Conservation (phyloP, 2,329 filamentous ascomycete species). For the Keithomyces neogunnii region DNA sequence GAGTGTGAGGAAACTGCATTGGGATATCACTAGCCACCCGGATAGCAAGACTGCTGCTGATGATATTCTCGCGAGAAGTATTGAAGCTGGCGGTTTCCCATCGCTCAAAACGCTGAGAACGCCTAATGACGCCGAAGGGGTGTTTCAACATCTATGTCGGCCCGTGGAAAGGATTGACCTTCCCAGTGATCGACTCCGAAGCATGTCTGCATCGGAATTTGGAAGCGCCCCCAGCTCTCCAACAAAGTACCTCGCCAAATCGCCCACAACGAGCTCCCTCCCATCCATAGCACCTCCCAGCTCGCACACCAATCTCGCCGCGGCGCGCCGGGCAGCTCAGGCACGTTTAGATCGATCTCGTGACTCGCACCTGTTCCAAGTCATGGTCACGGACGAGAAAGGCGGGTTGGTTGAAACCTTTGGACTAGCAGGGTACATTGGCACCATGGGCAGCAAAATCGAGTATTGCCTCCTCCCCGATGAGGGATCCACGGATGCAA, state of each 20-base stretch:
- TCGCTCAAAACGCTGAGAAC: slow-evolving; percentile 49
- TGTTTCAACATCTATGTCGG: slow-evolving; percentile 60
- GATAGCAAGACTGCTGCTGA: slow-evolving; percentile 42
- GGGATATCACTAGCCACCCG: slow-evolving; percentile 51
- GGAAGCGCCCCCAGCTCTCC: slow-evolving; percentile 16
- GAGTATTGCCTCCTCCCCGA: slow-evolving; percentile 54
- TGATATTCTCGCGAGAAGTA: slow-evolving; percentile 54
- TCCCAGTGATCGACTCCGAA: slow-evolving; percentile 38
- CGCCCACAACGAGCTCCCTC: slow-evolving; percentile 26
- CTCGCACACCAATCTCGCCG: slow-evolving; percentile 36
- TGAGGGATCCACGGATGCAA: slow-evolving; percentile 43
- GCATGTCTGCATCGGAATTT: slow-evolving; percentile 7
- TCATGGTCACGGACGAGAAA: slow-evolving; percentile 48
- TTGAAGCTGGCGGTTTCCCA: slow-evolving; percentile 55
- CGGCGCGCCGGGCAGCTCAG: slow-evolving; percentile 56
- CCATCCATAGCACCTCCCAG: slow-evolving; percentile 12
- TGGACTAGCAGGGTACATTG: slow-evolving; percentile 53
- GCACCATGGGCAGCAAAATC: slow-evolving; percentile 49
- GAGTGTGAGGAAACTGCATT: slow-evolving; percentile 48
- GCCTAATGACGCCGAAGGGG: slow-evolving; percentile 60
- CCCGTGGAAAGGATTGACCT: slow-evolving; percentile 48
- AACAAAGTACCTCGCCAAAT: slow-evolving; percentile 22
- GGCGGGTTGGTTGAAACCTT: slow-evolving; percentile 43
- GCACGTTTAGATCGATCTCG: slow-evolving; percentile 52
- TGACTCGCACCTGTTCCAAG: slow-evolving; percentile 42